Evolutionary conservation across 176 grass and related monocot species (phyloP).

Genomic region (Triticum dicoccoides): DNA sequence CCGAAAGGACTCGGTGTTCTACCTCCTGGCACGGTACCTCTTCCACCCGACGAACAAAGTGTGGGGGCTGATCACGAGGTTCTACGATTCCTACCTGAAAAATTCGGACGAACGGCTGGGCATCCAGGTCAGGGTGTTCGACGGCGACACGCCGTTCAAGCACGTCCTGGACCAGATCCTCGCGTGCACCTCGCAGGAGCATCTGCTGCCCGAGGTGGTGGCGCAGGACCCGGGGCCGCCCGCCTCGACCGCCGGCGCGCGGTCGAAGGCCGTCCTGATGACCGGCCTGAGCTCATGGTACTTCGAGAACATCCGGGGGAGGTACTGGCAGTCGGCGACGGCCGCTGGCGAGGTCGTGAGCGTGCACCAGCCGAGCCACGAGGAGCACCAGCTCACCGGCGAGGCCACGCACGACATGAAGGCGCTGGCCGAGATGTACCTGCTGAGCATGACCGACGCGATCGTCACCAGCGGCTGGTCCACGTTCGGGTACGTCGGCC

Average conservation of each 20-base stretch:
- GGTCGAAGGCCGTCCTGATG: constrained; percentile 29
- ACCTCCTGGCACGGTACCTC: constrained; percentile 51
- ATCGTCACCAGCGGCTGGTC: constrained; percentile 56
- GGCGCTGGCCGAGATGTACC: constrained; percentile 62
- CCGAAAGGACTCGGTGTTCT: constrained; percentile 49
- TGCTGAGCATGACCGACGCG: constrained; percentile 46
- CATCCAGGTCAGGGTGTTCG: constrained; percentile 57
- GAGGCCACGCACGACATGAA: constrained; percentile 55
- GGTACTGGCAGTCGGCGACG: constrained; percentile 54
- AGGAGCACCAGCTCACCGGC: constrained; percentile 46
- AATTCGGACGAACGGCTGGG: constrained; percentile 34
- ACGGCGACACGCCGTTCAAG: constrained; percentile 44
- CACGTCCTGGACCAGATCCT: constrained; percentile 45
- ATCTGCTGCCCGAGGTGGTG: constrained; percentile 25
- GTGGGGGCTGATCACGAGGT: constrained; percentile 63
- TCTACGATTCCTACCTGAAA: constrained; percentile 45
- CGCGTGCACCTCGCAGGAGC: constrained; percentile 32
- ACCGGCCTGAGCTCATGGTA: constrained; percentile 44
- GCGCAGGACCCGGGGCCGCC: background rate
- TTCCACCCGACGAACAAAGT: constrained; percentile 57
- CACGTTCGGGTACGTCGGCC: constrained; percentile 48
- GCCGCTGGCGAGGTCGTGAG: constrained; percentile 44
- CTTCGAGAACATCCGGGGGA: constrained; percentile 55
- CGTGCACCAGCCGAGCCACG: constrained; percentile 72
- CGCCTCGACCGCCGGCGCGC: background rate